Evolutionary conservation across 371 early-diverging fungal species (phyloP), one percentile per base, ranked within the genome.

Genomic region (Actinomortierella ambigua): DNA sequence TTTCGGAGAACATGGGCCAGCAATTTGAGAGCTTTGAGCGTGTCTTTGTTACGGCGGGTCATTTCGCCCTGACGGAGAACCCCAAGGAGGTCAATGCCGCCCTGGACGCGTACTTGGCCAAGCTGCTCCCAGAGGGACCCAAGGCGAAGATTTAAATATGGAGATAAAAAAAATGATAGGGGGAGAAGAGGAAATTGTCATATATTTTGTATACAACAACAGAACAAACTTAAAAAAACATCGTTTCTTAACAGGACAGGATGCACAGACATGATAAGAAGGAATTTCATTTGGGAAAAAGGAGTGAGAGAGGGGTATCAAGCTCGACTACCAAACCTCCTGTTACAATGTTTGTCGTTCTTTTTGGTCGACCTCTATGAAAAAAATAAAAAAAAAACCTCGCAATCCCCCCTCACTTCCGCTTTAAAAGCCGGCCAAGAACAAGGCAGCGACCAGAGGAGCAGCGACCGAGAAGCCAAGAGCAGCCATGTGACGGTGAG

Each of bases 31-130:
- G 54, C 14, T 49, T 70, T 52, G 64, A 70, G 49, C 18, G 13
- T 2, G 50, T 58, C 3, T 26, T 15, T 7, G 48, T 71, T 13
- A 44, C 44, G 1, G 51, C 63, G 0, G 59, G 58, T 1, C 71
- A 71, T 42, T 71, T 65, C 48, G 62, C 39, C 39, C 24, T 65
- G 59, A 39, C 47, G 6, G 66, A 71, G 47, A 71, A 65, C 42
- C 62, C 63, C 1, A 53, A 66, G 8, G 71, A 65, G 28, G 28
- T 55, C 17, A 71, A 71, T 41, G 18, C 1, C 1, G 0, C 26
- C 7, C 34, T 71, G 42, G 58, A 71, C 46, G 15, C 50, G 0
- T 55, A 51, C 6, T 4, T 71, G 29, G 66, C 65, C 15, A 66
- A 71, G 34, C 14, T 71, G 28, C n/a, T 22, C 11, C 3, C 24